Evolutionary conservation across 2,329 filamentous ascomycete genomes (phyloP).

Genomic region (Microsporum canis): DNA sequence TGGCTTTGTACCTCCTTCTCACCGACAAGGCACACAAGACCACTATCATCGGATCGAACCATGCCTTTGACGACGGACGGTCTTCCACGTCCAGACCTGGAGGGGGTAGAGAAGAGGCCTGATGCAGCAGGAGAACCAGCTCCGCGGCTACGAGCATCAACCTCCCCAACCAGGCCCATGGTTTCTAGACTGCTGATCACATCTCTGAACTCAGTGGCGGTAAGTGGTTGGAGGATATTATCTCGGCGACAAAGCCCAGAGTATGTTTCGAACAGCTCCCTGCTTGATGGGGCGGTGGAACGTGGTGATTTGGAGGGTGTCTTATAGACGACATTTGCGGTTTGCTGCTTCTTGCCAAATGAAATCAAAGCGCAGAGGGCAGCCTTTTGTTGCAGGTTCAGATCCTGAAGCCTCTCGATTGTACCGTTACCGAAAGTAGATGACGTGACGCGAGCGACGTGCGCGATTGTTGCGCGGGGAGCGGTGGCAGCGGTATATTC

Average conservation of each 20-base stretch:
- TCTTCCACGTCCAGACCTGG: slow-evolving; percentile 51
- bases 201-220: slow-evolving; percentile 85
- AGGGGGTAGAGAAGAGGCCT: slow-evolving; percentile 53
- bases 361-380: slow-evolving; percentile 80
- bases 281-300: slow-evolving; percentile 63
- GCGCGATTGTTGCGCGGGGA: slow-evolving; percentile 76
- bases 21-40: slow-evolving; percentile 67
- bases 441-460: slow-evolving; percentile 84
- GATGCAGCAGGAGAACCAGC: slow-evolving; percentile 40
- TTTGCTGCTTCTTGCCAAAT: slow-evolving; percentile 55
- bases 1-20: slow-evolving; percentile 66
- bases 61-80: slow-evolving; percentile 40
- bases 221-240: slow-evolving; percentile 79
- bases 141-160: slow-evolving; percentile 60
- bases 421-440: slow-evolving; percentile 85
- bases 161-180: slow-evolving; percentile 60
- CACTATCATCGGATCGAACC: slow-evolving; percentile 58
- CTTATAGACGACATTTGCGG: not conserved
- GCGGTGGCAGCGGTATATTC: slow-evolving; percentile 64
- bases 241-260: slow-evolving; percentile 71
- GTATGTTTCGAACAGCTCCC: slow-evolving; percentile 75
- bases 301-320: slow-evolving; percentile 51
- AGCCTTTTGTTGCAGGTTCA: slow-evolving; percentile 95
- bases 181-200: slow-evolving; percentile 85
- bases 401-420: slow-evolving; percentile 65